Percentiles rank a stretch among this genome's conserved stretches.
phyloP scores from a whole-genome alignment of 305 asterid species.

The Fraxinus xanthoxyloides region DNA sequence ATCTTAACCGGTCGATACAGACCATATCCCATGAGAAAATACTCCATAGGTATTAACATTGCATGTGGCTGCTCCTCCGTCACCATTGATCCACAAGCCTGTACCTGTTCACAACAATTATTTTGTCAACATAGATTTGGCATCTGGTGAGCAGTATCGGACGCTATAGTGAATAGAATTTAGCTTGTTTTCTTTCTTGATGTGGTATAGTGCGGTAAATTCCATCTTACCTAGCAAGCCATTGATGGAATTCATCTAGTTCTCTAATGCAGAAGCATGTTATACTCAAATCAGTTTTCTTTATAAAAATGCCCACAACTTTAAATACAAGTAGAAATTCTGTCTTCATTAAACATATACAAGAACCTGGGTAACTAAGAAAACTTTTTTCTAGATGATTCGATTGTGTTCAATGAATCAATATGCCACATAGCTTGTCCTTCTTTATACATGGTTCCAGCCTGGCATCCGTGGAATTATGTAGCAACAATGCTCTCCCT shows the following conservation, averaged over 20 bases:
- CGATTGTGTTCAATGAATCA: neutral
- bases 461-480: no score
- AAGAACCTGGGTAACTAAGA: neutral
- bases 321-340: neutral
- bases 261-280: neutral
- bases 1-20: slow-evolving; percentile 49
- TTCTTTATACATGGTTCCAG: no score
- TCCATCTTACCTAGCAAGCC: neutral
- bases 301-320: neutral
- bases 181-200: neutral
- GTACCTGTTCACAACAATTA: slow-evolving; percentile 44
- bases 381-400: neutral
- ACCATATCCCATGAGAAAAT: slow-evolving; percentile 65
- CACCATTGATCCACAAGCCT: slow-evolving; percentile 79
- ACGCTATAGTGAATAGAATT: neutral
- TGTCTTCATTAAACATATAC: neutral
- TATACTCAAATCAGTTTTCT: neutral
- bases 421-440: neutral
- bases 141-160: neutral
- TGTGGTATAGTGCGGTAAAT: neutral
- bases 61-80: slow-evolving; percentile 87
- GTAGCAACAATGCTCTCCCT: no score
- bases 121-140: neutral
- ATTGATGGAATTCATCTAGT: neutral
- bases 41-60: slow-evolving; percentile 73